Evolutionary conservation across 2,329 filamentous ascomycete genomes (phyloP).

Genomic region (Monosporascus sp.): DNA sequence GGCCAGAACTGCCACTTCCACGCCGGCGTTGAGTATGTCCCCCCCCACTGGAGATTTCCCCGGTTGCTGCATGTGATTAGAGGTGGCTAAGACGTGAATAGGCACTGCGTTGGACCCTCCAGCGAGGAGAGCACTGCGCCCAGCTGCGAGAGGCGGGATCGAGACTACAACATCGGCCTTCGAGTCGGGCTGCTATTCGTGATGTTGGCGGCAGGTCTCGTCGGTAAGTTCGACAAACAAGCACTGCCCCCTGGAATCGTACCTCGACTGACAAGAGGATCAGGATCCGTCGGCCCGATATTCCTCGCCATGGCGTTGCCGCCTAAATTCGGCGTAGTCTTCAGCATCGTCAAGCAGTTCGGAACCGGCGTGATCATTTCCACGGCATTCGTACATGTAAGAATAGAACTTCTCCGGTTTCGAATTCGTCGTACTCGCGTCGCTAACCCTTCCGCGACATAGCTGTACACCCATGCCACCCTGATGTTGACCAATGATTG

Average conservation of each 20-base stretch:
- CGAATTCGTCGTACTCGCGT: too few relatives aligned
- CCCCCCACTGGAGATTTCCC: background rate
- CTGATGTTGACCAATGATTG: slow-evolving; percentile 71
- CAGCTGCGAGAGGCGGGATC: slow-evolving; percentile 39
- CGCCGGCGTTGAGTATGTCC: slow-evolving; percentile 66
- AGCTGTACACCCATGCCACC: slow-evolving; percentile 68
- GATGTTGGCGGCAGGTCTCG: slow-evolving; percentile 60
- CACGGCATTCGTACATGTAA: slow-evolving; percentile 63
- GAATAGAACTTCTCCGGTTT: slow-evolving; percentile 13
- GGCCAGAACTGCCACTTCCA: slow-evolving; percentile 63
- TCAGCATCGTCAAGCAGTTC: slow-evolving; percentile 66
- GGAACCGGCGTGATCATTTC: slow-evolving; percentile 69
- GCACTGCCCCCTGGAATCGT: background rate
- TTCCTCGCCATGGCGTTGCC: slow-evolving; percentile 54
- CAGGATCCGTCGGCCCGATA: slow-evolving; percentile 61
- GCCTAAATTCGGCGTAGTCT: slow-evolving; percentile 41
- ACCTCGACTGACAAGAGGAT: background rate
- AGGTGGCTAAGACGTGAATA: slow-evolving; percentile 16
- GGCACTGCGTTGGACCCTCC: slow-evolving; percentile 52
- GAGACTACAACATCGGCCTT: slow-evolving; percentile 62
- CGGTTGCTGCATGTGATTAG: background rate
- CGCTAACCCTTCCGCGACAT: slow-evolving; percentile 1
- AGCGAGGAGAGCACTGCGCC: slow-evolving; percentile 33
- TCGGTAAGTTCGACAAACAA: slow-evolving; percentile 40
- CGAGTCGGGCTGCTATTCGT: slow-evolving; percentile 69